Percentiles rank a stretch among this genome's conserved stretches.
These are phyloP conservation scores for Phialemonium atrogriseum DNA, from an alignment of 2,329 filamentous ascomycete species.

Conservation along the genomic window DNA sequence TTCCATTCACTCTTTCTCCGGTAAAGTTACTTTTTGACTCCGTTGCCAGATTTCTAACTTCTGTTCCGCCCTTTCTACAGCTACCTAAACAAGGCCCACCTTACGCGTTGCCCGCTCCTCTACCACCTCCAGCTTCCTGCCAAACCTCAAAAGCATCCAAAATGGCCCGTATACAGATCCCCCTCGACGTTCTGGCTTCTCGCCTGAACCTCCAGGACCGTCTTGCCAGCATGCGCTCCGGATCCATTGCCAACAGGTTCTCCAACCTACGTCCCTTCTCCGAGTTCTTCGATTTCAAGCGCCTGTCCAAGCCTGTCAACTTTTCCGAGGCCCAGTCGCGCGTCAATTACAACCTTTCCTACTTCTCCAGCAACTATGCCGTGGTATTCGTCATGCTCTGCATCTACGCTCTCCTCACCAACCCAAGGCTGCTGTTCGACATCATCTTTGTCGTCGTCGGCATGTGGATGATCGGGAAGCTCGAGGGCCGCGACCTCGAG, in stretches of 20 bases:
- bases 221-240: conserved; percentile 73
- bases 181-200: conserved; percentile 83
- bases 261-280: conserved; percentile 83
- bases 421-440: conserved; percentile 79
- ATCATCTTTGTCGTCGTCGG: conserved; percentile 80
- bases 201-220: conserved; percentile 79
- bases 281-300: conserved; percentile 96
- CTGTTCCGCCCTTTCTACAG: too few species aligned
- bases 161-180: conserved; percentile 89
- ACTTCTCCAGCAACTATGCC: conserved; percentile 98
- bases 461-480: conserved; percentile 85
- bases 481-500: conserved; percentile 81
- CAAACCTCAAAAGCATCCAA: not conserved
- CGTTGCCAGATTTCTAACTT: too few species aligned
- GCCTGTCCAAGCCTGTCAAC: conserved; percentile 86
- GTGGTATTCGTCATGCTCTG: conserved; percentile 89
- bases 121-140: too few species aligned
- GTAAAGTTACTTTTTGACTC: too few species aligned
- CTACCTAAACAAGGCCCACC: too few species aligned
- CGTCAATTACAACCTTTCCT: conserved; percentile 69
- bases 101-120: too few species aligned
- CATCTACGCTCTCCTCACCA: conserved; percentile 90
- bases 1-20: too few species aligned
- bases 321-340: conserved; percentile 48
- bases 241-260: conserved; percentile 74